Conservation (phyloP, 2,329 filamentous ascomycete genomes). For the Kalmusia sp. region DNA sequence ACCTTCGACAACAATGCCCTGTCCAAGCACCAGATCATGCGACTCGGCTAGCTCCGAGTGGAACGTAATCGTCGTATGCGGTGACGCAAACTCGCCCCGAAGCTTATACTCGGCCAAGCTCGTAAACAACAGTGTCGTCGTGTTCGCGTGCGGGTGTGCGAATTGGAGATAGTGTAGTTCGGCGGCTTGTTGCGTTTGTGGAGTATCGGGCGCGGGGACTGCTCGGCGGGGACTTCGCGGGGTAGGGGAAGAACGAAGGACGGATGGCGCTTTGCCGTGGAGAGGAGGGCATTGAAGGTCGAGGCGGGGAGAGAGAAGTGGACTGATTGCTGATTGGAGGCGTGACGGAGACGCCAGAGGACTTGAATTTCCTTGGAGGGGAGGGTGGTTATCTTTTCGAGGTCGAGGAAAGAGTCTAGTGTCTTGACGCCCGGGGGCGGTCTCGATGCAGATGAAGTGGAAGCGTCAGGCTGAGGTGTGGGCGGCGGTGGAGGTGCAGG, state of each 20-base stretch:
- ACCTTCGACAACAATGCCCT: constrained; percentile 79
- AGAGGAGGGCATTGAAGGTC: constrained; percentile 77
- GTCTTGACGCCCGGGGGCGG: constrained; percentile 64
- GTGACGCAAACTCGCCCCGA: constrained; percentile 85
- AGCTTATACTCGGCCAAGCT: constrained; percentile 92
- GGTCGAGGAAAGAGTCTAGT: constrained; percentile 74
- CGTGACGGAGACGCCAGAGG: constrained; percentile 90
- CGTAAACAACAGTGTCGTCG: constrained; percentile 79
- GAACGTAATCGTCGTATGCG: constrained; percentile 93
- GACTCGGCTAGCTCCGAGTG: constrained; percentile 79
- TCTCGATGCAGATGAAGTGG: constrained; percentile 30
- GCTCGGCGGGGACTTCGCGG: constrained; percentile 54
- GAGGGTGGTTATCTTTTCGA: constrained; percentile 76
- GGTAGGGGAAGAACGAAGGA: constrained; percentile 91
- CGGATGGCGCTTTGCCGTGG: constrained; percentile 75
- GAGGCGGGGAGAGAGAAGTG: constrained; percentile 79
- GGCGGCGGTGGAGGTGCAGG: constrained; percentile 12
- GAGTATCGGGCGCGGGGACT: background rate
- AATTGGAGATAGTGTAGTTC: constrained; percentile 98
- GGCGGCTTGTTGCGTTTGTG: constrained; percentile 62
- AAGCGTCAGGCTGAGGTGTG: constrained; percentile 32
- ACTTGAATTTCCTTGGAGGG: constrained; percentile 82
- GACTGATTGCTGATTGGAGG: constrained; percentile 74
- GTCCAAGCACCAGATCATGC: constrained; percentile 83
- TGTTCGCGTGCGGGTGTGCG: constrained; percentile 77